Conservation (phyloP, 179 eudicot genomes). For the Dionaea muscipula region DNA sequence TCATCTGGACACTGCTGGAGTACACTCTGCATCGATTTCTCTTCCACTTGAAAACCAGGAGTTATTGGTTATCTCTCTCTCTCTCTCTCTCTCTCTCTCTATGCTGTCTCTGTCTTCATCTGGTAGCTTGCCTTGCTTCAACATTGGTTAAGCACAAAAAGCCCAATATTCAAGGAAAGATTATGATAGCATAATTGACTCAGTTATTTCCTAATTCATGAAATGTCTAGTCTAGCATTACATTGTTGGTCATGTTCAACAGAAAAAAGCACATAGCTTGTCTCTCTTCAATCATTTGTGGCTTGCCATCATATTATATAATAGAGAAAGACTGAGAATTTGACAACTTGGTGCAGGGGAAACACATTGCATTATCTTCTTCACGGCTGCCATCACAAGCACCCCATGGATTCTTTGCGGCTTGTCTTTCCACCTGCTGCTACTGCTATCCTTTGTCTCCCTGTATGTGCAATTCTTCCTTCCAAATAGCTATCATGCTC, state of each 20-base stretch:
- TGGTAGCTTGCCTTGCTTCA: background rate
- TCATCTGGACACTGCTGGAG: conserved; percentile 53
- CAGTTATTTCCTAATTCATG: too few species aligned
- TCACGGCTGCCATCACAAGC: conserved; percentile 50
- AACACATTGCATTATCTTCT: conserved; percentile 37
- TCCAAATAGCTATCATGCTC: background rate
- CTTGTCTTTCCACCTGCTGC: conserved; percentile 52
- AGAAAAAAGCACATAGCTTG: too few species aligned
- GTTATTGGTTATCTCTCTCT: conserved; percentile 38
- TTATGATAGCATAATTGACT: too few species aligned
- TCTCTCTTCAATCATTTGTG: too few species aligned
- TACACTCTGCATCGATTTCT: conserved; percentile 55
- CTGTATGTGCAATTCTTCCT: conserved; percentile 15
- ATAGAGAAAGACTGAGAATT: background rate
- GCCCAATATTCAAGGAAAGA: too few species aligned
- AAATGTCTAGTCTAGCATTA: too few species aligned
- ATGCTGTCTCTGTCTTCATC: background rate
- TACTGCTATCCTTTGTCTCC: conserved; percentile 16
- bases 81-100: background rate
- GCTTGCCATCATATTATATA: too few species aligned
- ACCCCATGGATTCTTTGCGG: conserved; percentile 39
- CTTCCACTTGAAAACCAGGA: conserved; percentile 46
- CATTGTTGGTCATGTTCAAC: too few species aligned
- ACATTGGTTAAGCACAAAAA: too few species aligned
- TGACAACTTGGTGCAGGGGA: conserved; percentile 21